These are phyloP conservation scores for Salix purpurea DNA, from an alignment of 345 rosid species.

Conservation along the genomic window DNA sequence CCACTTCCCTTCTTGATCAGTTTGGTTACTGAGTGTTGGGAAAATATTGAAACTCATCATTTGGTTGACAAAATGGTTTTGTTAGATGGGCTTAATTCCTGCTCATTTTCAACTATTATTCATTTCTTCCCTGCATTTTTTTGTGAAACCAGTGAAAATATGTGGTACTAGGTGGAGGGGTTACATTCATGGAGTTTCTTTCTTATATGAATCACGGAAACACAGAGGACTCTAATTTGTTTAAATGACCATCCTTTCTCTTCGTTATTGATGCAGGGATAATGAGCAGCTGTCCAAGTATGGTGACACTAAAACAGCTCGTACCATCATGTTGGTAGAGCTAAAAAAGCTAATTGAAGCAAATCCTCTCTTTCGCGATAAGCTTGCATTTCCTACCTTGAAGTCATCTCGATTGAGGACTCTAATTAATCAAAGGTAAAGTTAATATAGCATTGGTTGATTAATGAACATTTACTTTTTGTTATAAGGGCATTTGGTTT, in stretches of 20 bases:
- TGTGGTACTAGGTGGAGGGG: not conserved
- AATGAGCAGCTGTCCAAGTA: conserved; percentile 70
- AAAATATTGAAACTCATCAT: not conserved
- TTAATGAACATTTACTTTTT: not conserved
- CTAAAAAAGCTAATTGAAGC: conserved; percentile 70
- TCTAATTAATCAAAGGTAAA: conserved; percentile 70
- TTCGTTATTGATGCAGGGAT: conserved; percentile 39
- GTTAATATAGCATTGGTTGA: not conserved
- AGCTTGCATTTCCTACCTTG: conserved; percentile 60
- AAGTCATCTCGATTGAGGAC: conserved; percentile 68
- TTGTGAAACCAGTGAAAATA: not conserved
- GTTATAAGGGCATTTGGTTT: not conserved
- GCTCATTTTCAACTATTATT: not conserved
- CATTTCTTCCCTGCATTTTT: not conserved
- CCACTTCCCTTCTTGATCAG: not conserved
- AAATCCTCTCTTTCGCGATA: conserved; percentile 70
- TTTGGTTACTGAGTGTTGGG: not conserved
- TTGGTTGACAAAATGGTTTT: not conserved
- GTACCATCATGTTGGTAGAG: conserved; percentile 64
- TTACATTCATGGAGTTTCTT: not conserved
- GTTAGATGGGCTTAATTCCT: conserved; percentile 1
- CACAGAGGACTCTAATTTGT: not conserved
- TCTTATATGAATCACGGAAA: conserved; percentile 4
- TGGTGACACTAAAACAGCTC: conserved; percentile 67
- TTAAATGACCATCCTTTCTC: not conserved